phyloP scores from a whole-genome alignment of 768 basidiomycete species.

The Mrakia hoshinonis region DNA sequence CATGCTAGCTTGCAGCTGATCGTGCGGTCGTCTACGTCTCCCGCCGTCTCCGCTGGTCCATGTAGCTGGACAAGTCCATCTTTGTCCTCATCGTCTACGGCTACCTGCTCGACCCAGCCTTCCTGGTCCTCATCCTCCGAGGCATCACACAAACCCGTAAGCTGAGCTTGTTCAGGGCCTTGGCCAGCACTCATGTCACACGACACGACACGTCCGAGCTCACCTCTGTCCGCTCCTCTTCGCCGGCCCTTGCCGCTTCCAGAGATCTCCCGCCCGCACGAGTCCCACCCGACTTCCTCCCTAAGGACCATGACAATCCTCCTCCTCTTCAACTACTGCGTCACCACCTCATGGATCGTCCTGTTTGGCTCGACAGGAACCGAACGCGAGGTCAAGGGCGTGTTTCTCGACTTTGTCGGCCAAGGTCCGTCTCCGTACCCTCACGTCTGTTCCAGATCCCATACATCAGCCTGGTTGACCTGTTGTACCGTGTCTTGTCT shows the following conservation, averaged over 20 bases:
- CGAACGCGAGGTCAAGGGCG: neutral
- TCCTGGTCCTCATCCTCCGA: neutral
- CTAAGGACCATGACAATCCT: neutral
- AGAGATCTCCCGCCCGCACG: slow-evolving; percentile 22
- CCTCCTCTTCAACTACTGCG: neutral
- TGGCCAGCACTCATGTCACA: neutral
- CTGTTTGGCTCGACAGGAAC: neutral
- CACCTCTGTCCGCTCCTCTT: neutral
- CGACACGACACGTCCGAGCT: neutral
- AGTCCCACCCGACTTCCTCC: neutral
- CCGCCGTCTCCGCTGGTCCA: too few species aligned
- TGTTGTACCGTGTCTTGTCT: too few species aligned
- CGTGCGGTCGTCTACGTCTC: neutral
- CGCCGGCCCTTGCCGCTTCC: neutral
- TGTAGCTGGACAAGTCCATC: slow-evolving; percentile 19
- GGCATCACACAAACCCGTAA: slow-evolving; percentile 3
- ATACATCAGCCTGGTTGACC: too few species aligned
- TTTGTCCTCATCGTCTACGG: slow-evolving; percentile 14
- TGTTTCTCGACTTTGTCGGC: slow-evolving; percentile 20
- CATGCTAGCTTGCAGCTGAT: neutral
- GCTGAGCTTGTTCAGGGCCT: neutral
- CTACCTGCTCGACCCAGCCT: slow-evolving; percentile 6
- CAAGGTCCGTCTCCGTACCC: slow-evolving; percentile 8
- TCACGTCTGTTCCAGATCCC: too few species aligned
- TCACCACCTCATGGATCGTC: neutral